Percentiles rank a stretch among this genome's conserved stretches.
phyloP scores from a whole-genome alignment of 148 eudicot genomes.

The Nyssa sinensis region DNA sequence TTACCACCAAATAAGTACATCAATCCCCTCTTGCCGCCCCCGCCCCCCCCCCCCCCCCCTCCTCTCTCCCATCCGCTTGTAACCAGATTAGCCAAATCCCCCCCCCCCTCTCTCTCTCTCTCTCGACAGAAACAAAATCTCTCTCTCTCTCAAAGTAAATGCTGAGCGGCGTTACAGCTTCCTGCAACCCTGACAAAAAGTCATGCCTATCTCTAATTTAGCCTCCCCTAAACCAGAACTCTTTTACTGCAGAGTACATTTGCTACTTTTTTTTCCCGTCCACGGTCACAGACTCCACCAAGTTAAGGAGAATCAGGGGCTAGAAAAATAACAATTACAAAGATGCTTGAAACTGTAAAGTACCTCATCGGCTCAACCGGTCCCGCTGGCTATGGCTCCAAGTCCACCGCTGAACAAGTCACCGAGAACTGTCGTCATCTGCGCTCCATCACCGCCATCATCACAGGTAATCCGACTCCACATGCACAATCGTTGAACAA shows the following conservation, averaged over 20 bases:
- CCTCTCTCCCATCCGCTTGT: no score
- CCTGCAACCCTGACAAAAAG: conserved; percentile 23
- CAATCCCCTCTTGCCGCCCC: no score
- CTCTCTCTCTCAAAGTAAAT: conserved; percentile 19
- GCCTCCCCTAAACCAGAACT: no score
- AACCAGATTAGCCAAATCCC: no score
- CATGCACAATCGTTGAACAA: neutral
- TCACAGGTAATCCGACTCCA: conserved; percentile 57
- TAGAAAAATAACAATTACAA: neutral
- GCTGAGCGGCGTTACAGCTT: conserved; percentile 12
- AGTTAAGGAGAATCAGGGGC: neutral
- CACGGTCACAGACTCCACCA: neutral
- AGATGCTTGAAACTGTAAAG: conserved; percentile 66
- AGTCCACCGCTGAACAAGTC: conserved; percentile 86
- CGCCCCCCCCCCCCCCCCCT: no score
- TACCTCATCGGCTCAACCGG: conserved; percentile 77
- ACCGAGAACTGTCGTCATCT: conserved; percentile 50
- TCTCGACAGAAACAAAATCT: neutral
- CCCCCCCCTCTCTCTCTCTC: neutral
- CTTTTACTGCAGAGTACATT: no score
- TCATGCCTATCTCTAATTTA: no score
- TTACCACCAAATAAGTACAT: no score
- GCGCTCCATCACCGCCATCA: conserved; percentile 66
- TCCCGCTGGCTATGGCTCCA: conserved; percentile 80
- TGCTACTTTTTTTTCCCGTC: conserved; percentile 7